Base-by-base conservation (phyloP, 345 rosid species). In the Aquilaria yunnanensis region DNA sequence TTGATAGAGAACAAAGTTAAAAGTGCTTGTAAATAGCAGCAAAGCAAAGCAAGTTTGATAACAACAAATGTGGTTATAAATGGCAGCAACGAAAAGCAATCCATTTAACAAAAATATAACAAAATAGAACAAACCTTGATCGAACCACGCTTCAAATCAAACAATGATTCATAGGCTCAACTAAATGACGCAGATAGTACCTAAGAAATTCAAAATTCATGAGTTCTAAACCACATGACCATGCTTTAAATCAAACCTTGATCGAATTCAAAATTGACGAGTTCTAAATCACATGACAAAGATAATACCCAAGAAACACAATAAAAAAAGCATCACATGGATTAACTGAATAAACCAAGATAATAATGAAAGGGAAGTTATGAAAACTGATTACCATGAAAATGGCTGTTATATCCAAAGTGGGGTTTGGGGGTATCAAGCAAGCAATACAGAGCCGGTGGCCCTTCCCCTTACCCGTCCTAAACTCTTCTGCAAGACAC, bases 361-460 rank as follows among this genome's bases (percentile, higher is more conserved):
- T n/a, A 13, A 32, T 13, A 32, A 13, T 60, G 29, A 14, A 10
- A 33, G 9, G 31, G 5, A 0, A 14, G 11, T 2, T 32, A 63
- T 31, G 41, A 32, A 33, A 0, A n/a, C 34, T 53, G 5, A 37
- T 70, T 88, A 90, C 97, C 88, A 84, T 67, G 14, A 77, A 52
- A 58, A 85, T 45, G 30, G 78, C 52, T 53, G 97, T 88, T 13
- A 94, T 73, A 57, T 94, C 1, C 81, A 79, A 0, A 90, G 84
- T 56, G 97, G 95, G 3, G 83, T 80, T 64, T 97, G 79, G 1
- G 96, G 97, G 69, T 94, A 88, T 95, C 91, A 85, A 65, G 83
- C 67, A 70, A 97, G 99, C 47, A 94, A 76, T 59, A 47, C 47
- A 48, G 80, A 72, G 46, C 54, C 57, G 9, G 77, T 64, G 30